phyloP scores from a whole-genome alignment of 352 stramenopile genomes.

The Pseudoperonospora humuli region DNA sequence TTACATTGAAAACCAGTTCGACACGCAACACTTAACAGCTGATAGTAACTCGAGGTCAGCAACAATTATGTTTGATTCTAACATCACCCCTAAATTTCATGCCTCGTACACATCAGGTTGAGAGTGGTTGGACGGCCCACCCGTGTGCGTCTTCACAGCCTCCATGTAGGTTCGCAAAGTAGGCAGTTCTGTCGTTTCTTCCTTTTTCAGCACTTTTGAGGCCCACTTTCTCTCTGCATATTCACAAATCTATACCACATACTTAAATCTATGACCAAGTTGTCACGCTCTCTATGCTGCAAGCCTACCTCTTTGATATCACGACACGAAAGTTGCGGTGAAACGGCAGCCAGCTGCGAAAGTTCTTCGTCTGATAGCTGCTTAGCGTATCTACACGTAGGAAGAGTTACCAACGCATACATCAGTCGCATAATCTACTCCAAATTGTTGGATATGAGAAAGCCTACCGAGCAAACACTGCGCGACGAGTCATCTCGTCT shows the following conservation, averaged over 20 bases:
- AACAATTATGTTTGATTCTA: background rate
- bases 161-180: constrained; percentile 65
- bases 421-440: constrained; percentile 1
- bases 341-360: constrained; percentile 62
- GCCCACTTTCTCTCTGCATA: constrained; percentile 90
- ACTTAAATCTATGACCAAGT: background rate
- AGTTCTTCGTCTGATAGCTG: constrained; percentile 78
- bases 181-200: constrained; percentile 66
- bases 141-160: constrained; percentile 58
- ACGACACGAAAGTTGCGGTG: constrained; percentile 84
- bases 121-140: constrained; percentile 34
- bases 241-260: constrained; percentile 73
- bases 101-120: constrained; percentile 49
- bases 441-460: background rate
- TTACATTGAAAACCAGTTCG: constrained; percentile 10
- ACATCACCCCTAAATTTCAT: constrained; percentile 16
- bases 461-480: constrained; percentile 81
- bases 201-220: constrained; percentile 83
- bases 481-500: constrained; percentile 66
- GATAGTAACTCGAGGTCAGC: background rate
- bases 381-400: constrained; percentile 70
- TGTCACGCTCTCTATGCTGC: background rate
- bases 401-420: background rate
- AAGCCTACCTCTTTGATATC: constrained; percentile 89
- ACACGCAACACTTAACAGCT: constrained; percentile 2